Conservation (phyloP, 805 yeast genomes). For the Saccharomycopsis selenospora region DNA sequence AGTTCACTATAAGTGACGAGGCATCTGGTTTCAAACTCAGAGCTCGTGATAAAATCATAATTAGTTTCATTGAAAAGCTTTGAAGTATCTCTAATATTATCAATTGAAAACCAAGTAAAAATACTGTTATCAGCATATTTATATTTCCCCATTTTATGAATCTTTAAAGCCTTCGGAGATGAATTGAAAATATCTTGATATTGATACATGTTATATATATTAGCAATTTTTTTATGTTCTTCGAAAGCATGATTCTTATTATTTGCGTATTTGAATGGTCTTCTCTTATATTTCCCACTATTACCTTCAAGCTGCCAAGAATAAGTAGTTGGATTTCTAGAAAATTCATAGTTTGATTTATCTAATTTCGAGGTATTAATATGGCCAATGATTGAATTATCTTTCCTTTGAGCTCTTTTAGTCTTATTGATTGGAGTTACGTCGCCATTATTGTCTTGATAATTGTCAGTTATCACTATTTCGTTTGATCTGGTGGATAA, state of each 20-base stretch:
- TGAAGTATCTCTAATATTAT: neutral
- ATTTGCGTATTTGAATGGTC: neutral
- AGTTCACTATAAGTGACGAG: neutral
- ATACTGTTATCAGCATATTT: slow-evolving; percentile 7
- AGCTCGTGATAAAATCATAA: neutral
- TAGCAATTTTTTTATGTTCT: neutral
- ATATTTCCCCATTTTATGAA: slow-evolving; percentile 3
- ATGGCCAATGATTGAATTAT: too few relatives aligned
- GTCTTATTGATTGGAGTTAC: too few relatives aligned
- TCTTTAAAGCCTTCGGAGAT: slow-evolving; percentile 9
- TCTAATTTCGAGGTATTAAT: too few relatives aligned
- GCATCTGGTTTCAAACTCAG: neutral
- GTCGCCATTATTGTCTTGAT: slow-evolving; percentile 5
- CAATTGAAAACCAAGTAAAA: slow-evolving; percentile 5
- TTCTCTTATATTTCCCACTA: neutral
- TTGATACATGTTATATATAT: slow-evolving; percentile 1
- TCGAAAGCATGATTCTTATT: slow-evolving; percentile 8
- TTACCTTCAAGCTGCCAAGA: slow-evolving; percentile 15
- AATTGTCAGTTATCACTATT: neutral
- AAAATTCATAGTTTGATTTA: slow-evolving; percentile 13
- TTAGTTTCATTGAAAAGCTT: neutral
- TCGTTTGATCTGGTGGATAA: too few relatives aligned
- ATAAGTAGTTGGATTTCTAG: slow-evolving; percentile 12
- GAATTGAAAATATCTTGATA: slow-evolving; percentile 12
- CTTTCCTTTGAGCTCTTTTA: too few relatives aligned